Evolutionary conservation across 2,329 filamentous ascomycete species (phyloP).

Genomic region (Parastagonospora nodorum): DNA sequence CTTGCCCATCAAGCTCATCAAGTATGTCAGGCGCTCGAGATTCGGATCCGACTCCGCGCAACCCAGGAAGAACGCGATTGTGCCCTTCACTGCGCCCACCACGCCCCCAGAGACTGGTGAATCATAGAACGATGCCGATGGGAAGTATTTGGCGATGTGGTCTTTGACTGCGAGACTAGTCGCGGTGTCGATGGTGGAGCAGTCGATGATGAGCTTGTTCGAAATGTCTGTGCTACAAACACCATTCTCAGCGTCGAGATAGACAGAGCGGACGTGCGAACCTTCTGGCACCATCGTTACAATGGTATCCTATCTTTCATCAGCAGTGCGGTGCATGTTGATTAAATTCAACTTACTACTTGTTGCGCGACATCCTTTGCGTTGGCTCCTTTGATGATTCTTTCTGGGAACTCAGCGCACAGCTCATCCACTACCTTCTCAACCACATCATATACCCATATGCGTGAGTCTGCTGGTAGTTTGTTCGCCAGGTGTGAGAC

Average conservation of each 20-base stretch:
- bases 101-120: slow-evolving; percentile 60
- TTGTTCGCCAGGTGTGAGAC: slow-evolving; percentile 56
- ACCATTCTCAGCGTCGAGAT: slow-evolving; percentile 52
- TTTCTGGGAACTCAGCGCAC: slow-evolving; percentile 46
- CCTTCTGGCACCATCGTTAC: slow-evolving; percentile 62
- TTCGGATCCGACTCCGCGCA: slow-evolving; percentile 53
- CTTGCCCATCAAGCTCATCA: slow-evolving; percentile 59
- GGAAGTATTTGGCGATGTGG: slow-evolving; percentile 45
- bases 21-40: slow-evolving; percentile 47
- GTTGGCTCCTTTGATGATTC: slow-evolving; percentile 48
- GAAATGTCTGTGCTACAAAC: slow-evolving; percentile 50
- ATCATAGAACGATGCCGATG: slow-evolving; percentile 57
- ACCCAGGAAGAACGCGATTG: slow-evolving; percentile 62
- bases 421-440: slow-evolving; percentile 51
- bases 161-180: slow-evolving; percentile 55
- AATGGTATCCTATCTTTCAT: slow-evolving; percentile 51
- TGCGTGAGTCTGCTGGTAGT: slow-evolving; percentile 48
- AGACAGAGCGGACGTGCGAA: slow-evolving; percentile 57
- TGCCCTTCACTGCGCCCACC: slow-evolving; percentile 57
- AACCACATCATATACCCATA: slow-evolving; percentile 58
- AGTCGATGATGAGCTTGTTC: slow-evolving; percentile 59
- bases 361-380: slow-evolving; percentile 57
- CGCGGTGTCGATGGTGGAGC: slow-evolving; percentile 61
- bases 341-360: slow-evolving; percentile 46
- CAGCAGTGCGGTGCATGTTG: background rate